Base-by-base conservation (phyloP, 805 yeast genomes). In the Candida xiaguanensis region DNA sequence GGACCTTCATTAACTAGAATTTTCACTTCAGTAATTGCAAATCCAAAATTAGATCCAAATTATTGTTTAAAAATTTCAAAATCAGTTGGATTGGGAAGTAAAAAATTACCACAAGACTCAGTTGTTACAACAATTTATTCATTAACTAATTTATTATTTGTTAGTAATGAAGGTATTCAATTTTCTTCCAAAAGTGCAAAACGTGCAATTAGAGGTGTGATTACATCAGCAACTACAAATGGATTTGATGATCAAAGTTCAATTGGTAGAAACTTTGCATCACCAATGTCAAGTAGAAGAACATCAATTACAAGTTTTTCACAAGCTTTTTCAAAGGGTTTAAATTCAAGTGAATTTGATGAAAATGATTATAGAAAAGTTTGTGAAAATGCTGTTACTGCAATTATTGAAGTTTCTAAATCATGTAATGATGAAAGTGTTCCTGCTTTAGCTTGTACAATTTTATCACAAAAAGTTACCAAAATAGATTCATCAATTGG, bases 91-190 rank as follows among this genome's bases (percentile, higher is more conserved):
- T 58, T 74, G 35, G 88, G 90, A 3, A 67, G 86, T 48, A 76
- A 74, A 41, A 75, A 78, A 7, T 66, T 85, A 38, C 77, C 89
- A 14, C 91, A 88, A 53, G 96, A 89, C 54, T 78, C 86, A 1
- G 80, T 85, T 16, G 85, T 89, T 7, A 82, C 95, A 6, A 76
- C 91, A 1, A 79, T 93, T 37, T 93, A 93, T 61, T 80, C 95
- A 0, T 70, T 91, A 46, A 78, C 85, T 14, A 93, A 93, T 55
- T 58, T 85, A 43, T 62, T 91, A 23, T 75, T 82, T 37, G 75
- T 70, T 38, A 80, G 74, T 12, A 75, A 62, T 43, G 74, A 63
- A 49, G 63, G 55, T 13, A 50, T 53, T 24, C 61, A 58, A 38
- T 43, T 55, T n/a, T 60, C 49, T 35, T 48, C 53, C 6, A 50